A percentile compares a stretch with the other conserved stretches of the same genome.
Conservation (phyloP, 108 stramenopile species). For the Cylindrotheca fusiformis region DNA sequence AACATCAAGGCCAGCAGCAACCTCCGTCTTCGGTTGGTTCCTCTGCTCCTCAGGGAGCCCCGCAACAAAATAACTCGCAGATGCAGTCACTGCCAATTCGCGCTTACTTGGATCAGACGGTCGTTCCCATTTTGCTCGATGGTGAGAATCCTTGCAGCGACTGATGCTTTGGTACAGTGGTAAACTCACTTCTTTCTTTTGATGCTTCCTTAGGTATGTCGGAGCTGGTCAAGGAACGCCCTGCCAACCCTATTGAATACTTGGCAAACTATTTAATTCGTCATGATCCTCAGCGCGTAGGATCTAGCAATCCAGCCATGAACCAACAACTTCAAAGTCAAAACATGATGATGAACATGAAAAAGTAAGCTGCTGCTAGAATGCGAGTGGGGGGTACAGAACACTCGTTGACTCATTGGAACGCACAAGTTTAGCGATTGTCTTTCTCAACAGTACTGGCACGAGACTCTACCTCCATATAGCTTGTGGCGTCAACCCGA, state of each 20-base stretch:
- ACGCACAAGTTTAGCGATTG: no score
- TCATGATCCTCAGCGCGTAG: conserved; percentile 89
- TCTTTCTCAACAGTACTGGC: no score
- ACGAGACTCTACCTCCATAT: no score
- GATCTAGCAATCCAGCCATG: not conserved
- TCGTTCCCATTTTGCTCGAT: conserved; percentile 97
- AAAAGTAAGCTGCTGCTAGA: no score
- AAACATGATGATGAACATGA: conserved; percentile 2
- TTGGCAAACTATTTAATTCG: conserved; percentile 92
- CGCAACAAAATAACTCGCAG: conserved; percentile 27
- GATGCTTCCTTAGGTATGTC: conserved; percentile 77
- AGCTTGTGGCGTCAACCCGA: no score
- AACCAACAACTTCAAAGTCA: conserved; percentile 7
- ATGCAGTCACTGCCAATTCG: conserved; percentile 93
- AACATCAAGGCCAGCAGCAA: conserved; percentile 25
- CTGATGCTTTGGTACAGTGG: no score
- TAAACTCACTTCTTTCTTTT: not conserved
- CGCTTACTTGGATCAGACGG: conserved; percentile 99
- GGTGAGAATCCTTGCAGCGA: conserved; percentile 40
- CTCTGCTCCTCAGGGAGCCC: conserved; percentile 6
- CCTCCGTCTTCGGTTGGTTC: not conserved
- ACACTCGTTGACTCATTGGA: no score
- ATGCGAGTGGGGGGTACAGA: no score
- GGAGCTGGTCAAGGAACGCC: conserved; percentile 97
- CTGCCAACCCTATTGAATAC: conserved; percentile 96